These are phyloP conservation scores for Aspergillus sp. DNA, from an alignment of 2,329 filamentous ascomycete species.

Conservation along the genomic window DNA sequence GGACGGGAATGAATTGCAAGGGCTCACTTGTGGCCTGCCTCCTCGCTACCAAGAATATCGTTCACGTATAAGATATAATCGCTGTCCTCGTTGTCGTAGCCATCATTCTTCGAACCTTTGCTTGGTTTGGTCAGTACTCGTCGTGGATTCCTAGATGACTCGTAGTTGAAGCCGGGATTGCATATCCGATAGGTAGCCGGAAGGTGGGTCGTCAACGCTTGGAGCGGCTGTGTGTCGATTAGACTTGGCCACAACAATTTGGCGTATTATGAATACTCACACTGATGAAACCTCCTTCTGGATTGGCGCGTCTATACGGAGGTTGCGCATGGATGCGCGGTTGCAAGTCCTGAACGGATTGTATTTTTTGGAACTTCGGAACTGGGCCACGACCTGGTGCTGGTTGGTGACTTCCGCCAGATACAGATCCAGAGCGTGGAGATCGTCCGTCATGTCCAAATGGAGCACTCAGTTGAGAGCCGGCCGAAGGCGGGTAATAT, in stretches of 20 bases:
- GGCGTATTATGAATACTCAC: constrained; percentile 49
- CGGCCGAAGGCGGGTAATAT: constrained; percentile 66
- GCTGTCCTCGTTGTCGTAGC: constrained; percentile 97
- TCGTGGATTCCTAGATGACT: constrained; percentile 92
- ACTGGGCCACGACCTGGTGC: constrained; percentile 59
- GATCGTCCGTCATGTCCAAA: constrained; percentile 52
- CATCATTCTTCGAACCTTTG: constrained; percentile 97
- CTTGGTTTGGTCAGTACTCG: constrained; percentile 96
- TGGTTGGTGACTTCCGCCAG: constrained; percentile 46
- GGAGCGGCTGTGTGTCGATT: constrained; percentile 65
- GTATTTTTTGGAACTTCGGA: constrained; percentile 80
- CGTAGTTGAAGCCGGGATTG: constrained; percentile 97
- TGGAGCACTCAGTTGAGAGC: constrained; percentile 66
- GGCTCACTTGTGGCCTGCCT: constrained; percentile 89
- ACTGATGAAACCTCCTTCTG: constrained; percentile 96
- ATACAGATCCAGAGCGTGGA: constrained; percentile 39
- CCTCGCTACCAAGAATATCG: constrained; percentile 94
- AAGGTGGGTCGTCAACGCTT: constrained; percentile 89
- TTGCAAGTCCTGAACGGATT: constrained; percentile 67
- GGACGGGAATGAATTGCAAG: too few species aligned
- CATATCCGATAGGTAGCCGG: constrained; percentile 97
- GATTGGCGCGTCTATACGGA: constrained; percentile 85
- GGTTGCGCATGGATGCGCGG: constrained; percentile 84
- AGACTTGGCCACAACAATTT: constrained; percentile 6
- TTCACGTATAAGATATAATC: constrained; percentile 99